phyloP scores from a whole-genome alignment of 2,329 filamentous ascomycete genomes.

The Clonostachys solani region DNA sequence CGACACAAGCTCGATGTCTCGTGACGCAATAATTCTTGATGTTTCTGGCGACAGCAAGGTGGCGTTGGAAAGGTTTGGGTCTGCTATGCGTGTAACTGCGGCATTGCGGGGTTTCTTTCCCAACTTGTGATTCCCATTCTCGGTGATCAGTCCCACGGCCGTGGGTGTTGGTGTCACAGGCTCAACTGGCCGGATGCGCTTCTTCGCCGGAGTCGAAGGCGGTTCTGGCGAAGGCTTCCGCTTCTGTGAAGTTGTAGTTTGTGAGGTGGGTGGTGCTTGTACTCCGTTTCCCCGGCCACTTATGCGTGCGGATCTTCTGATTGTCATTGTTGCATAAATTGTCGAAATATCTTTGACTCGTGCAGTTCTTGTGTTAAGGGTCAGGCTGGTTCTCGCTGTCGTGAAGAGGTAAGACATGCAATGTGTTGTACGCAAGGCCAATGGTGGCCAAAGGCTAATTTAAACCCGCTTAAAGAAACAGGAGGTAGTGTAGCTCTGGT shows the following conservation, averaged over 20 bases:
- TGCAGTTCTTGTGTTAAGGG: too few relatives aligned
- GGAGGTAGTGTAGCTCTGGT: too few relatives aligned
- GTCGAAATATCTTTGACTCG: too few relatives aligned
- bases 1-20: slow-evolving; percentile 36
- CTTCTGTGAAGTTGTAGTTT: slow-evolving; percentile 15
- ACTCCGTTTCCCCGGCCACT: slow-evolving; percentile 1
- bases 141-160: slow-evolving; percentile 31
- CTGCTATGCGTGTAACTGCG: slow-evolving; percentile 50
- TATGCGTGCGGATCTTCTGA: too few relatives aligned
- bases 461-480: too few relatives aligned
- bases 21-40: slow-evolving; percentile 54
- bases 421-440: too few relatives aligned
- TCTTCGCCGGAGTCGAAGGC: slow-evolving; percentile 23
- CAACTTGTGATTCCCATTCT: slow-evolving; percentile 13
- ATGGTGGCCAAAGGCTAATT: too few relatives aligned
- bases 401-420: too few relatives aligned
- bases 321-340: too few relatives aligned
- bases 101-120: slow-evolving; percentile 30
- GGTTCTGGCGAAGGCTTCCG: slow-evolving; percentile 21
- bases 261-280: slow-evolving; percentile 8
- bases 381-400: too few relatives aligned
- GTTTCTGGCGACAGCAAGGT: slow-evolving; percentile 68
- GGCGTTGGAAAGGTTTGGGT: slow-evolving; percentile 64
- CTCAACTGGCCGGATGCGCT: slow-evolving; percentile 17
- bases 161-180: slow-evolving; percentile 44